Percentiles rank a stretch among this genome's conserved stretches.
Evolutionary conservation across 345 rosid species (phyloP).

Genomic region (Aquilaria malaccensis): DNA sequence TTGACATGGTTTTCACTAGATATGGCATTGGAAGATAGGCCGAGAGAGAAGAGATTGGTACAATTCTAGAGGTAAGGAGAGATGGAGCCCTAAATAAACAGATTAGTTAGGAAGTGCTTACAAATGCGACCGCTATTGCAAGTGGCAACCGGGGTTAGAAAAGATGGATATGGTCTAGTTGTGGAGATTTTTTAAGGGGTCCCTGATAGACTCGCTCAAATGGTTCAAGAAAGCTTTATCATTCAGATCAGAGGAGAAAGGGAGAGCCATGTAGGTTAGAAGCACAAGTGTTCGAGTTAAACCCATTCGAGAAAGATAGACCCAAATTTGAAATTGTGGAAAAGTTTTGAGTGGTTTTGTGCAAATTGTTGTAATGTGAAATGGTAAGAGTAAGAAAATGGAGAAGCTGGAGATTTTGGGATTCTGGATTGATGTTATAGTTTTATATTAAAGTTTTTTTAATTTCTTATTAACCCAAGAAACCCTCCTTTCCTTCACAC

Average conservation of each 20-base stretch:
- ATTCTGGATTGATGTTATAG: no score
- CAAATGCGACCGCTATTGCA: conserved; percentile 89
- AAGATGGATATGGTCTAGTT: conserved; percentile 73
- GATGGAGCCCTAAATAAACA: conserved; percentile 68
- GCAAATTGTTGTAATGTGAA: no score
- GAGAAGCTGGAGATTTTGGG: no score
- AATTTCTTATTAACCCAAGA: no score
- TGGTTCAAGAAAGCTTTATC: conserved; percentile 60
- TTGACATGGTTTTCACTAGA: conserved; percentile 32
- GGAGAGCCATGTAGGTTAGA: conserved; percentile 19
- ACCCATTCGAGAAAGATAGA: conserved; percentile 4
- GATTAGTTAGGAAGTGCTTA: conserved; percentile 69
- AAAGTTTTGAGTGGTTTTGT: no score
- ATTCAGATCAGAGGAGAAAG: conserved; percentile 41
- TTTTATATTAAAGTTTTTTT: no score
- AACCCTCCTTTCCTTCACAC: no score
- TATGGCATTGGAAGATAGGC: no score
- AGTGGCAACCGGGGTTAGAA: conserved; percentile 53
- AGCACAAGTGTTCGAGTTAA: conserved; percentile 22
- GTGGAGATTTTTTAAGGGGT: conserved; percentile 55
- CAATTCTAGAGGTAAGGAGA: conserved; percentile 79
- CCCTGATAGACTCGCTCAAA: conserved; percentile 42
- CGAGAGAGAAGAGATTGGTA: conserved; percentile 75
- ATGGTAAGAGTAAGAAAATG: no score
- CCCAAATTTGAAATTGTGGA: not conserved